These are phyloP conservation scores for Ogataea kodamae DNA, from an alignment of 805 yeast species.

Conservation along the genomic window DNA sequence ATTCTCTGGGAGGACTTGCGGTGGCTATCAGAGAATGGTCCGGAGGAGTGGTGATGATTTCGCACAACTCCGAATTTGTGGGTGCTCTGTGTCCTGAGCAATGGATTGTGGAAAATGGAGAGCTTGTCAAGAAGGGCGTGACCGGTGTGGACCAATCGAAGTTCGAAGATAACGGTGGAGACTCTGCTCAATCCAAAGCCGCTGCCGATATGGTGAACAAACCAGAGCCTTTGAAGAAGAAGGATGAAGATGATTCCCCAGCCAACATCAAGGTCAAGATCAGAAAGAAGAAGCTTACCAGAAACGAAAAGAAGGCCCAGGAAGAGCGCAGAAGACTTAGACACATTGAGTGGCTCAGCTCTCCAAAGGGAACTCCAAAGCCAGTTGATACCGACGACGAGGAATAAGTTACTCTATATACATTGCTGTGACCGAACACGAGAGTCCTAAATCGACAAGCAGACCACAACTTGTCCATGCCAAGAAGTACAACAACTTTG, in stretches of 20 bases:
- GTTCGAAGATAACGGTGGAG: constrained; percentile 75
- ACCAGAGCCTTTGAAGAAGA: constrained; percentile 47
- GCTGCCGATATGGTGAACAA: constrained; percentile 44
- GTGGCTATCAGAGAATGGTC: constrained; percentile 97
- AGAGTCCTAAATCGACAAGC: constrained; percentile 36
- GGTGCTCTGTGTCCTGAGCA: constrained; percentile 98
- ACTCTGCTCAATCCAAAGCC: constrained; percentile 41
- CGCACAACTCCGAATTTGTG: constrained; percentile 95
- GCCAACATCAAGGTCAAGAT: constrained; percentile 90
- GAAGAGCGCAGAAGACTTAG: constrained; percentile 93
- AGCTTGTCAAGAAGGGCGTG: constrained; percentile 78
- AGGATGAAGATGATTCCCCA: constrained; percentile 82
- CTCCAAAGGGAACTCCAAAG: constrained; percentile 97
- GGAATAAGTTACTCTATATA: constrained; percentile 39
- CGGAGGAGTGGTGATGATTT: constrained; percentile 98
- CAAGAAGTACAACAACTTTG: constrained; percentile 76
- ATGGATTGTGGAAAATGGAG: constrained; percentile 95
- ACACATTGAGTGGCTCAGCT: constrained; percentile 88
- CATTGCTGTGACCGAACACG: constrained; percentile 20
- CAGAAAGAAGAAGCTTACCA: constrained; percentile 95
- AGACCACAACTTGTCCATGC: constrained; percentile 63
- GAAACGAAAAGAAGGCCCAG: constrained; percentile 90
- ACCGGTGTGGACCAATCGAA: constrained; percentile 70
- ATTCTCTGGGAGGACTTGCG: constrained; percentile 95
- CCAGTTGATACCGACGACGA: constrained; percentile 94